A percentile compares a stretch with the other conserved stretches of the same genome.
phyloP scores from a whole-genome alignment of 768 basidiomycete genomes.

The Tricholoma bakamatsutake region DNA sequence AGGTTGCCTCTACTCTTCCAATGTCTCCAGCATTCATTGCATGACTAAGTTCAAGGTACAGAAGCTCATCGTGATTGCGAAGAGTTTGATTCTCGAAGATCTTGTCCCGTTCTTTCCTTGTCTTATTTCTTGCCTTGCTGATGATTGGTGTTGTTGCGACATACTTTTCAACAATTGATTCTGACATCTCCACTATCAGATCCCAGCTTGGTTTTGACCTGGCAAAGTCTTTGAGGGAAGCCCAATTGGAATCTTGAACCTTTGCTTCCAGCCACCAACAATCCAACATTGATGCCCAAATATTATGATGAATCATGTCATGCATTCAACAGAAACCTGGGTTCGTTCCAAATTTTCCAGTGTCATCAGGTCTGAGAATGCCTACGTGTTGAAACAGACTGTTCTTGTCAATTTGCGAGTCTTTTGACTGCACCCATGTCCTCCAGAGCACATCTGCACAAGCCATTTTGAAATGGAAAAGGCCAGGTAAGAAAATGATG shows the following conservation, averaged over 20 bases:
- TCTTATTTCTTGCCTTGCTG: neutral
- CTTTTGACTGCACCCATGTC: constrained; percentile 2
- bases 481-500: neutral
- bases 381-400: constrained; percentile 7
- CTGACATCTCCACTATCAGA: constrained; percentile 11
- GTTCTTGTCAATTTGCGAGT: constrained; percentile 3
- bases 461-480: neutral
- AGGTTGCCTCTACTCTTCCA: constrained; percentile 22
- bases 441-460: constrained; percentile 8
- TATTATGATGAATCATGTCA: constrained; percentile 18
- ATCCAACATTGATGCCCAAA: constrained; percentile 1
- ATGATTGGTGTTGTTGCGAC: neutral
- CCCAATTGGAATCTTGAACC: constrained; percentile 1
- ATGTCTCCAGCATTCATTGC: constrained; percentile 11
- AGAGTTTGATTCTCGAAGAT: constrained; percentile 12
- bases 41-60: constrained; percentile 26
- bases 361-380: constrained; percentile 19
- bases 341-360: constrained; percentile 14
- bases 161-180: constrained; percentile 8
- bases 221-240: constrained; percentile 15
- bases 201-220: constrained; percentile 17
- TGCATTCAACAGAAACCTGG: constrained; percentile 25
- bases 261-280: constrained; percentile 16
- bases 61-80: constrained; percentile 17
- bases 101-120: constrained; percentile 12